Percentiles rank a stretch among this genome's conserved stretches.
phyloP scores from a whole-genome alignment of 441 rosid species.

The Gossypium gossypioides region DNA sequence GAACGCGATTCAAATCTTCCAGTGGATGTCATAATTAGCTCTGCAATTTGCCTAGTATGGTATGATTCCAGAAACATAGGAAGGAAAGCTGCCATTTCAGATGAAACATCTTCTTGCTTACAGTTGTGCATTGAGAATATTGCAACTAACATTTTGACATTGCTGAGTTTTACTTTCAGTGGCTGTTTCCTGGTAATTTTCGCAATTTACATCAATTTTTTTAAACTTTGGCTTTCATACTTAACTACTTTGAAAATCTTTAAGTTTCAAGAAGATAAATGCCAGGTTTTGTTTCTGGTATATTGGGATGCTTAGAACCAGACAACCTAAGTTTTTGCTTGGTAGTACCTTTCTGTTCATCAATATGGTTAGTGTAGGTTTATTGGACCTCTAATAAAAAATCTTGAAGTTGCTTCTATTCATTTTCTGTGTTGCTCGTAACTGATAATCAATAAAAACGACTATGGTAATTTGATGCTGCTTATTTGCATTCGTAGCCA shows the following conservation, averaged over 20 bases:
- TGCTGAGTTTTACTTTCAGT: constrained; percentile 71
- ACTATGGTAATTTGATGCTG: not conserved
- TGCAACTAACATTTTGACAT: constrained; percentile 67
- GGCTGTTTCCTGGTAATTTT: constrained; percentile 76
- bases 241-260: not conserved
- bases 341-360: not conserved
- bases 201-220: constrained; percentile 10
- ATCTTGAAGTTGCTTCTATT: not conserved
- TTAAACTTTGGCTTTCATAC: constrained; percentile 1
- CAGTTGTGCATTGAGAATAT: constrained; percentile 65
- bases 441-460: not conserved
- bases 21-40: constrained; percentile 62
- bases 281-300: not conserved
- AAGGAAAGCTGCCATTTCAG: constrained; percentile 41
- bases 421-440: not conserved
- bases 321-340: not conserved
- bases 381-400: not conserved
- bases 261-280: not conserved
- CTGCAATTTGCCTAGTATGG: constrained; percentile 75
- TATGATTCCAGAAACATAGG: constrained; percentile 57
- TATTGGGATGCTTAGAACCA: not conserved
- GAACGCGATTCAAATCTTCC: constrained; percentile 84
- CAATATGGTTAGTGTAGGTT: not conserved
- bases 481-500: constrained; percentile 4
- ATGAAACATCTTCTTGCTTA: constrained; percentile 63